Evolutionary conservation across 2,329 filamentous ascomycete species (phyloP).

Genomic region (Davidsoniella neocaledoniae): DNA sequence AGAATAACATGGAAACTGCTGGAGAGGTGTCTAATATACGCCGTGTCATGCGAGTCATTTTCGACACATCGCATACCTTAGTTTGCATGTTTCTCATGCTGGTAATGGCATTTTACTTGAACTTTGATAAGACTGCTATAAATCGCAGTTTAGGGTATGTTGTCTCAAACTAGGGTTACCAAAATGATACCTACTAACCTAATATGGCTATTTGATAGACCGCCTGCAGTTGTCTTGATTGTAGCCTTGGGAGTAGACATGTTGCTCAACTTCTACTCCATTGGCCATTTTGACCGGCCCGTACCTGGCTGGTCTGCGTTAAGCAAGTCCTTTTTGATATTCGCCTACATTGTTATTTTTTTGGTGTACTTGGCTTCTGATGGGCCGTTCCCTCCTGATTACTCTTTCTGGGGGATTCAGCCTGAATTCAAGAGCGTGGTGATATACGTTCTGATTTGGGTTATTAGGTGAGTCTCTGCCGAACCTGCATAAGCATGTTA

Average conservation of each 20-base stretch:
- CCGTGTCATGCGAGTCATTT: slow-evolving; percentile 17
- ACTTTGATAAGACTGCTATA: slow-evolving; percentile 16
- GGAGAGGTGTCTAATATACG: background rate
- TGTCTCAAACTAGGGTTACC: background rate
- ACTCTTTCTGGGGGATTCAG: slow-evolving; percentile 23
- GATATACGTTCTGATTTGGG: slow-evolving; percentile 23
- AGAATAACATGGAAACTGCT: background rate
- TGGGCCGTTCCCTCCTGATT: slow-evolving; percentile 22
- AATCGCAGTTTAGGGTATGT: slow-evolving; percentile 8
- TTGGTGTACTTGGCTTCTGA: slow-evolving; percentile 21
- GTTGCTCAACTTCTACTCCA: slow-evolving; percentile 21
- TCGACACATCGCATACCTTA: slow-evolving; percentile 19
- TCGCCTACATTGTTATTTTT: slow-evolving; percentile 22
- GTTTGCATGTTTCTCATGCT: slow-evolving; percentile 19
- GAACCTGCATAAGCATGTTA: background rate
- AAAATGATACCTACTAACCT: slow-evolving; percentile 1
- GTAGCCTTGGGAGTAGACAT: slow-evolving; percentile 20
- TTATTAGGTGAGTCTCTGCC: slow-evolving; percentile 18
- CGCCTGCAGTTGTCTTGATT: slow-evolving; percentile 19
- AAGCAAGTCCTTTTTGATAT: slow-evolving; percentile 19
- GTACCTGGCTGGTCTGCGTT: slow-evolving; percentile 21
- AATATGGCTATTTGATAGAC: slow-evolving; percentile 13
- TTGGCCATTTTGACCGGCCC: slow-evolving; percentile 18
- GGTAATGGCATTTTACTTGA: slow-evolving; percentile 20
- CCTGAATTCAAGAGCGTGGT: slow-evolving; percentile 18